Base-by-base conservation (phyloP, 2,329 filamentous ascomycete species). In the Colletotrichum chlorophyti region DNA sequence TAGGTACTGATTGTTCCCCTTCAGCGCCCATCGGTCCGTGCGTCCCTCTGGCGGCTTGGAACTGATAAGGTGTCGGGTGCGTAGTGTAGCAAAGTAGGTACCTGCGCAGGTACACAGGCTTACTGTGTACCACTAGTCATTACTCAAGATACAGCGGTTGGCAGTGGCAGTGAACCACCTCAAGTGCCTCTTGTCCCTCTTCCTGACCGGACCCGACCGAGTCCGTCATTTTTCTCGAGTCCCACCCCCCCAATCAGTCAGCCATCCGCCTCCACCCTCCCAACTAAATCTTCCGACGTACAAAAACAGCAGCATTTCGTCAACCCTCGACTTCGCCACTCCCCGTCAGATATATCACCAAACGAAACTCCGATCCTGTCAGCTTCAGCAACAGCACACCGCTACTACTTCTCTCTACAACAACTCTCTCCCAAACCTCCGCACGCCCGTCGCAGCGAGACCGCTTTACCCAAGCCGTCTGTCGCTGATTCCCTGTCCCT, bases 401-500 rank as follows among this genome's bases (percentile, higher is more conserved):
- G 11, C 41, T 1, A 5, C 41, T 15, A 29, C 19, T 12, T 29
- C 19, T 26, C 45, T 17, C 26, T 27, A 52, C 24, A 29, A 17
- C 34, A n/a, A 38, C 41, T 14, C 9, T 17, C 19, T 19, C 12
- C 43, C 24, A 32, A n/a, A n/a, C n/a, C n/a, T 23, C 11, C 14
- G 35, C 24, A 48, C 53, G 29, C 40, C 17, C 41, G 34, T 35
- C 15, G 27, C 67, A 81, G 79, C 80, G 79, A 83, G 80, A 72
- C 75, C 51, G 43, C 72, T 74, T 73, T 68, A 29, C 67, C 70
- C 70, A 62, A 76, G 74, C 75, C 70, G 79, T 83, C 80, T 73
- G 79, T 83, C 80, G 80, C 80, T 82, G 68, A 72, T 70, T 68
- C 64, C 69, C 65, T 61, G 64, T 65, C 67, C 70, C 66, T 62